Conservation (phyloP, 108 stramenopile species). For the Skeletonema costatum region DNA sequence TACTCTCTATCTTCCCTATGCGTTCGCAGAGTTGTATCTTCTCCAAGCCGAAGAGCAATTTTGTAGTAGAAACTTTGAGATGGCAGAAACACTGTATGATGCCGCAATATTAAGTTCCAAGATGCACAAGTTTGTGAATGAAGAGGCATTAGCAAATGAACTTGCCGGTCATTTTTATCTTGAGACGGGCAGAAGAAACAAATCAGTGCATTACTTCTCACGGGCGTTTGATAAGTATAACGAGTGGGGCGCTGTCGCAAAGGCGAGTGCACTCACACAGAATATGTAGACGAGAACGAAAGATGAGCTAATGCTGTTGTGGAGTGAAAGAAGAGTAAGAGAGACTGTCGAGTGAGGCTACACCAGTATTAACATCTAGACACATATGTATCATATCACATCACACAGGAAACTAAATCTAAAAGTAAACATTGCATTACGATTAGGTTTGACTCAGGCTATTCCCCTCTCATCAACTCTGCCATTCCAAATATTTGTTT, state of each 20-base stretch:
- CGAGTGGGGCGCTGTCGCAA: slow-evolving; percentile 22
- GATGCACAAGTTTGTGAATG: slow-evolving; percentile 10
- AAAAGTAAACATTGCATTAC: too few species aligned
- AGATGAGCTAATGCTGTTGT: too few species aligned
- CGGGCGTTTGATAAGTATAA: slow-evolving; percentile 1
- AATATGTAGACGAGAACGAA: too few species aligned
- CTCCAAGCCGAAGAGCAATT: not conserved
- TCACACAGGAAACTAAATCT: too few species aligned
- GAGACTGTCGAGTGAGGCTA: too few species aligned
- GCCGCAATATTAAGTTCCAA: slow-evolving; percentile 5
- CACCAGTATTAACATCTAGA: too few species aligned
- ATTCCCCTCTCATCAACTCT: too few species aligned
- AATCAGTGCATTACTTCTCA: not conserved
- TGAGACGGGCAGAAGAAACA: not conserved
- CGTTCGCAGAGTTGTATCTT: not conserved
- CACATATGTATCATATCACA: too few species aligned
- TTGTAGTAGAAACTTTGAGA: not conserved
- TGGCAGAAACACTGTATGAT: slow-evolving; percentile 4
- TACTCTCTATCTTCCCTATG: not conserved
- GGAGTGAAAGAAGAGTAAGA: too few species aligned
- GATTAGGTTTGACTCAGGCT: too few species aligned
- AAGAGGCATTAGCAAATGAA: slow-evolving; percentile 18
- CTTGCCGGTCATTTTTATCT: slow-evolving; percentile 19
- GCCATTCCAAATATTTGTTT: too few species aligned
- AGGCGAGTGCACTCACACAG: not conserved